A percentile compares a stretch with the other conserved stretches of the same genome.
Evolutionary conservation across 495 filamentous ascomycete genomes (phyloP).

Genomic region (Lindgomyces ingoldianus): DNA sequence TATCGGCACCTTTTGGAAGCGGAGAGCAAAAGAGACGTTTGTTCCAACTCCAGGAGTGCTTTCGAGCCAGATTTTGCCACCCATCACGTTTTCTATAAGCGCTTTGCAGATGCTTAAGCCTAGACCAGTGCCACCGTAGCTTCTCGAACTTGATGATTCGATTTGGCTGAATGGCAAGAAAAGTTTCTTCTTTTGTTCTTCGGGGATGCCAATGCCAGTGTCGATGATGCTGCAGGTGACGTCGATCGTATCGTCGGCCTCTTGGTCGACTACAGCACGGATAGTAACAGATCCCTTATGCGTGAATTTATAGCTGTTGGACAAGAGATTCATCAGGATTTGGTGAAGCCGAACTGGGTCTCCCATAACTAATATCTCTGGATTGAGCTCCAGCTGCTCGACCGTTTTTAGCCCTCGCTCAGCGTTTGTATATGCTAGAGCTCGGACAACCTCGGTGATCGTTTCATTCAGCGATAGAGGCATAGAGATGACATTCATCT

Average conservation of each 20-base stretch:
- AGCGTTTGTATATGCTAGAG: conserved; percentile 78
- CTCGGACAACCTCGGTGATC: conserved; percentile 82
- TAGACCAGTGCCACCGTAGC: conserved; percentile 87
- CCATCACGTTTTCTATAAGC: conserved; percentile 87
- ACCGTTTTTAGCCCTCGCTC: conserved; percentile 77
- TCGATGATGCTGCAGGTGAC: conserved; percentile 85
- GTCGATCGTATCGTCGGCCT: conserved; percentile 67
- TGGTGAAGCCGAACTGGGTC: conserved; percentile 90
- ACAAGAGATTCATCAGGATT: conserved; percentile 88
- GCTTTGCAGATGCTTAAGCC: conserved; percentile 94
- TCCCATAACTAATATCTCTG: conserved; percentile 77
- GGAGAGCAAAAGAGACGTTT: conserved; percentile 80
- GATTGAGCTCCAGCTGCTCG: conserved; percentile 65
- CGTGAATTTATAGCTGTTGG: conserved; percentile 94
- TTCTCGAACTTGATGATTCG: conserved; percentile 80
- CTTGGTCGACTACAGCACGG: conserved; percentile 65
- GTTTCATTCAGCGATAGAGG: conserved; percentile 83
- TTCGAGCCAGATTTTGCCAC: conserved; percentile 79
- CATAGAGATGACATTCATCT: conserved; percentile 89
- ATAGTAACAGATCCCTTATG: conserved; percentile 82
- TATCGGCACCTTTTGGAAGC: conserved; percentile 70
- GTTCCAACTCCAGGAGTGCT: conserved; percentile 74
- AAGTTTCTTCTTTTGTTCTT: conserved; percentile 76
- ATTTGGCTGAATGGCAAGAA: conserved; percentile 92
- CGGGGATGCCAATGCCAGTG: conserved; percentile 85